Evolutionary conservation across 768 basidiomycete species (phyloP), one percentile per base, ranked within the genome.

Genomic region (Leccinellum albellum): DNA sequence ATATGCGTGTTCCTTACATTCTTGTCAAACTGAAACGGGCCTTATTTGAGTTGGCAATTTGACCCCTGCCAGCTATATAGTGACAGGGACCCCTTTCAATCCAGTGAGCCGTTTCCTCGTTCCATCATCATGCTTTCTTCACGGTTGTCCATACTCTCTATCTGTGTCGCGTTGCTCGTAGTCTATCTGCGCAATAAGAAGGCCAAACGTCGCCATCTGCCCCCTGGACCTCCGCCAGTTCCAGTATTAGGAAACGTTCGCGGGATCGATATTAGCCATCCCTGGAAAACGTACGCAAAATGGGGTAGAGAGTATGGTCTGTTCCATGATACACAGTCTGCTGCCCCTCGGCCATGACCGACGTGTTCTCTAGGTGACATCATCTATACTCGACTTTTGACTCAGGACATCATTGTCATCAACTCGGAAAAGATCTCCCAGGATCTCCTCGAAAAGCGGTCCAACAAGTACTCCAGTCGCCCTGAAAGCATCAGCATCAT

Each of bases 401-500:
- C 52, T 5, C 67, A 68, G 17, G 58, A 66, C 17, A 64, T 70
- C 33, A 58, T 68, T 17, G 42, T 70, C 12, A 60, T 68, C 2
- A 70, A 66, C 29, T 70, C 66, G 0, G 69, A 70, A 26, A 58
- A 63, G 56, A 24, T 69, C 24, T 66, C 69, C 0, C 59, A 58
- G 21, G 67, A 64, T 23, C 64, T 69, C 15, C 60, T 69, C 8
- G 60, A 70, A 29, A 47, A 51, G 33, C 60, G 60, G 10, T 69
- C 66, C 15, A 42, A 53, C 0, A 69, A 57, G 24, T 69, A 70
- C 51, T 68, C 69, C 9, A 66, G 61, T 21, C 59, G 66, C 20
- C 69, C 67, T n/a, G 32, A 44, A 44, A 53, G 57, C 26, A 32
- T 69, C 21, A 28, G 54, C 14, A 54, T 47, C 13, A 48, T 66